Percentiles rank a stretch among this genome's conserved stretches.
phyloP scores from a whole-genome alignment of 1,139 yeast species.

The Candida sanyaensis region DNA sequence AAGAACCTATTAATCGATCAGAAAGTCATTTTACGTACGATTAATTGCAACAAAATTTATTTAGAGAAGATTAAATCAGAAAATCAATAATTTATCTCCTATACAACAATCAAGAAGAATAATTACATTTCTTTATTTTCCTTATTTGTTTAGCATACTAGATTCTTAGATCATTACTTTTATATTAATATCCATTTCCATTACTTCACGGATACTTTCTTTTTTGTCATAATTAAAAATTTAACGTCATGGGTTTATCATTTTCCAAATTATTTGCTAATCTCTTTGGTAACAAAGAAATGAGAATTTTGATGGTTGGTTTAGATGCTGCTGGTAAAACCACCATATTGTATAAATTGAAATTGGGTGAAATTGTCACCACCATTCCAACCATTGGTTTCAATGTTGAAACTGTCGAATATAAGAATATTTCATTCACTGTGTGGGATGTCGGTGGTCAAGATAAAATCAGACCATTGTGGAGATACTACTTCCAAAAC shows the following conservation, averaged over 20 bases:
- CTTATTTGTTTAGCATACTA: not conserved
- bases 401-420: constrained; percentile 45
- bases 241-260: constrained; percentile 33
- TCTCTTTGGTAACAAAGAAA: constrained; percentile 43
- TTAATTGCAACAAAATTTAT: not conserved
- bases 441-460: constrained; percentile 51
- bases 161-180: constrained; percentile 1
- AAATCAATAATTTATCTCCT: not conserved
- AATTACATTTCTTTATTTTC: not conserved
- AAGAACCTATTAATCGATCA: not conserved
- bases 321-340: constrained; percentile 48
- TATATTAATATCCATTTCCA: not conserved
- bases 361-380: constrained; percentile 44
- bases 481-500: constrained; percentile 47
- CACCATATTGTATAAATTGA: constrained; percentile 43
- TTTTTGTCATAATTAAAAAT: not conserved
- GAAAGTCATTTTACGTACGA: not conserved
- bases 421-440: constrained; percentile 42
- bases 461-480: constrained; percentile 44
- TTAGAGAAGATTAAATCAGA: not conserved
- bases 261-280: constrained; percentile 37
- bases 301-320: constrained; percentile 48
- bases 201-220: not conserved
- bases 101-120: not conserved
- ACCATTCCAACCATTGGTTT: constrained; percentile 46